Percentiles rank a stretch among this genome's conserved stretches.
Evolutionary conservation across 257 asterid genomes (phyloP).

Genomic region (Solanum sitiens): DNA sequence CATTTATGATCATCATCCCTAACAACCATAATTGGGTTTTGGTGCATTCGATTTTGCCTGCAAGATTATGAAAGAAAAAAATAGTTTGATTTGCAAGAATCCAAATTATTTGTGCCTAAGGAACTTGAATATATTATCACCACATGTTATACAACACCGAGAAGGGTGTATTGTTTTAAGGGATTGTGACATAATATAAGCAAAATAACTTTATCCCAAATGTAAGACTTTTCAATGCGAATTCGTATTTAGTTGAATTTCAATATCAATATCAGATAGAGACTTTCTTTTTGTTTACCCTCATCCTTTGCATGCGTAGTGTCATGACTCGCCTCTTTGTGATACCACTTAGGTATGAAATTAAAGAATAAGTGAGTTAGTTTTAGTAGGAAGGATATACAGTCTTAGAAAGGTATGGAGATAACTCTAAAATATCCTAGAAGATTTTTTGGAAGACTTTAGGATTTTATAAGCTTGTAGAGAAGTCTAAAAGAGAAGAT

Average conservation of each 20-base stretch:
- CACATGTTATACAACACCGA: background rate
- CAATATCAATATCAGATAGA: conserved; percentile 61
- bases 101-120: background rate
- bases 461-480: no score
- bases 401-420: no score
- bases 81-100: background rate
- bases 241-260: fast-evolving
- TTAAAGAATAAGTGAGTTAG: no score
- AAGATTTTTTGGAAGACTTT: no score
- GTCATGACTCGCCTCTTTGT: no score
- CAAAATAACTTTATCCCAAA: background rate
- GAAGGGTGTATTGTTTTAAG: background rate
- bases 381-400: no score
- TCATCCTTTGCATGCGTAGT: conserved; percentile 21
- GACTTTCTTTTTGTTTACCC: conserved; percentile 43
- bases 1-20: background rate
- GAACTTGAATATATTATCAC: background rate
- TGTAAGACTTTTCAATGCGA: fast-evolving
- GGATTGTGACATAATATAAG: background rate
- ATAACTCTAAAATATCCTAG: no score
- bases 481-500: no score
- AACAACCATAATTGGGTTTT: conserved; percentile 15
- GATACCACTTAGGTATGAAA: no score
- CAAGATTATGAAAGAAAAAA: background rate
- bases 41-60: conserved; percentile 50